Conservation (phyloP, 495 filamentous ascomycete genomes). For the Aspergillus taichungensis region DNA sequence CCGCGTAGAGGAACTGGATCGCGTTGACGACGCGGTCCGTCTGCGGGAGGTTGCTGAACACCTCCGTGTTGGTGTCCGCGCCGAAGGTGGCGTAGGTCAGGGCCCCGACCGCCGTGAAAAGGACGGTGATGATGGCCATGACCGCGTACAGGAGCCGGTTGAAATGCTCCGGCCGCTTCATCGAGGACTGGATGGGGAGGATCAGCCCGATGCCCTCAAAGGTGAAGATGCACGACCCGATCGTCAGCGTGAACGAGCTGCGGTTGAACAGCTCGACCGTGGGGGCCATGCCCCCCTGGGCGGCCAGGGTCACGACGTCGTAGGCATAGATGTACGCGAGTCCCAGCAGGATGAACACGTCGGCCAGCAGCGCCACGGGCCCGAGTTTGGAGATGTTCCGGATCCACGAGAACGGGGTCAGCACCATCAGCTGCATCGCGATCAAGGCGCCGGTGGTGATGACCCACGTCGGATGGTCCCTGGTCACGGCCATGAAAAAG, state of each 20-base stretch:
- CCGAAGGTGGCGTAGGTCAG: conserved; percentile 91
- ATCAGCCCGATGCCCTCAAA: conserved; percentile 92
- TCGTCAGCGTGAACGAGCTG: conserved; percentile 79
- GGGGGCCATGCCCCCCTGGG: conserved; percentile 53
- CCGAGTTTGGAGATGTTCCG: conserved; percentile 85
- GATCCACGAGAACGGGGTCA: conserved; percentile 76
- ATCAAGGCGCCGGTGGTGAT: conserved; percentile 72
- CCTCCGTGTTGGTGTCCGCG: conserved; percentile 78
- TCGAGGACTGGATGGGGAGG: conserved; percentile 88
- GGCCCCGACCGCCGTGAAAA: conserved; percentile 80
- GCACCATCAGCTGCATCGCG: conserved; percentile 76
- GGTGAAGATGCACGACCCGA: conserved; percentile 91
- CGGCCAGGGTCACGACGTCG: conserved; percentile 68
- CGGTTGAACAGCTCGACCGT: conserved; percentile 76
- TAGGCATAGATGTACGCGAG: conserved; percentile 86
- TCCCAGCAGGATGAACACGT: conserved; percentile 80
- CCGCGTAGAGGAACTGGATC: conserved; percentile 82
- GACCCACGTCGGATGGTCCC: conserved; percentile 47
- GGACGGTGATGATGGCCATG: conserved; percentile 79
- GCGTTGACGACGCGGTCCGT: conserved; percentile 80
- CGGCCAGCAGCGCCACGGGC: conserved; percentile 72
- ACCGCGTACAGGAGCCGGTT: conserved; percentile 68
- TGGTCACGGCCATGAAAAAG: conserved; percentile 61
- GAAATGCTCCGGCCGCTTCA: conserved; percentile 76
- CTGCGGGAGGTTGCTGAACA: conserved; percentile 85